phyloP scores from a whole-genome alignment of 228 moss, liverwort and hornwort genomes.

The Sphagnum fallax region DNA sequence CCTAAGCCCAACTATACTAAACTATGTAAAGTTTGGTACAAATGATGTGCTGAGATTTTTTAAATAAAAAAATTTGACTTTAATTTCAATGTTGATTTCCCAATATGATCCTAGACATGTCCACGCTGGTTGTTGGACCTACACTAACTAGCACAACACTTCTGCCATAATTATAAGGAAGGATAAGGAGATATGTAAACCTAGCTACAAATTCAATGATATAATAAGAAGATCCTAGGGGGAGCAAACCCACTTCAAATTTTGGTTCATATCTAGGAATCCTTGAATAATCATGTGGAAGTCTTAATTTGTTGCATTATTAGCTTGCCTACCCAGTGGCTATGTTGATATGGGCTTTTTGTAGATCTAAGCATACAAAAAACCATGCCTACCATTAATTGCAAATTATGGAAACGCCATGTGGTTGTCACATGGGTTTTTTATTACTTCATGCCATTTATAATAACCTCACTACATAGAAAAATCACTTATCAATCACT shows the following conservation, averaged over 20 bases:
- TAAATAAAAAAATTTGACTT: slow-evolving; percentile 36
- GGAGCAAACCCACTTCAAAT: slow-evolving; percentile 44
- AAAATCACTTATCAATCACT: too few relatives aligned
- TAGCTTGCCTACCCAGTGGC: slow-evolving; percentile 64
- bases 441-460: too few relatives aligned
- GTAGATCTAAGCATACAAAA: slow-evolving; percentile 54
- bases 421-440: too few relatives aligned
- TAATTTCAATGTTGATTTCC: slow-evolving; percentile 85
- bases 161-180: background rate
- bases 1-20: too few relatives aligned
- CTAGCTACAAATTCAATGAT: background rate
- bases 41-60: too few relatives aligned
- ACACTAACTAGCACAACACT: slow-evolving; percentile 1
- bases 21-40: too few relatives aligned
- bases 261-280: slow-evolving; percentile 63
- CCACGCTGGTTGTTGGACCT: slow-evolving; percentile 86
- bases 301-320: slow-evolving; percentile 38
- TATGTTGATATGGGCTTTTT: slow-evolving; percentile 65
- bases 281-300: slow-evolving; percentile 59
- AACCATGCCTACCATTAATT: background rate
- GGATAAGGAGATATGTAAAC: background rate
- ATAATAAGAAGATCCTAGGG: too few relatives aligned
- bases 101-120: slow-evolving; percentile 86
- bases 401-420: background rate
- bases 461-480: too few relatives aligned